Evolutionary conservation across 1,284 basidiomycete species (phyloP), one percentile per base, ranked within the genome.

Genomic region (Marasmius fiardii): DNA sequence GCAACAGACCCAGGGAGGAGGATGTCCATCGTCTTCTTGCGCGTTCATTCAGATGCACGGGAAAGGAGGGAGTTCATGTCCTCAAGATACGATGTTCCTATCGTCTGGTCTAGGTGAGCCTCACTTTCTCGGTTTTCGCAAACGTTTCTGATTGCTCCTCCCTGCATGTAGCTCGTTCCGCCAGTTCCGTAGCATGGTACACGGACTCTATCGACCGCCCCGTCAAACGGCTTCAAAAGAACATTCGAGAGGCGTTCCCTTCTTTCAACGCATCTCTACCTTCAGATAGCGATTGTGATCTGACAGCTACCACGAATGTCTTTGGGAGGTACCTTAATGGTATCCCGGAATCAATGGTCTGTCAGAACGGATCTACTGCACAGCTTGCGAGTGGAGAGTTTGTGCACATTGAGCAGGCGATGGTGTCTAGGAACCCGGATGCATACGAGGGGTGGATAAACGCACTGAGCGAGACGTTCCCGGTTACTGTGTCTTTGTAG

Each of bases 31-130:
- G 0, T 53, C 64, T 3, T 67, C 68, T 0, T 78, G 76, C 43
- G 75, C 71, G 5, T 78, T 72, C 51, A 67, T 78, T 21, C 76
- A 79, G 51, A 59, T 78, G 43, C 76, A 79, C 43, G 77, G 75
- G 1, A 79, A 79, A 62, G 68, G 63, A 11, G 53, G 55, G 8
- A 62, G 58, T 11, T 69, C 73, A 0, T 78, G 77, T 56, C 50
- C 64, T 1, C 59, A 51, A 0, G 76, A 77, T 52, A 67, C 69
- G 1, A 65, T 74, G 4, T 78, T 79, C 60, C 58, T 78, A 2
- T 77, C 77, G 8, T 65, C 69, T 21, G 77, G 77, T n/a, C 66
- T 78, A 21, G 72, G 77, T 75, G 61, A 21, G 63, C 56, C 12
- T 55, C 6, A 23, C 28, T 34, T 49, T 8, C 37, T 8, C 7